These are phyloP conservation scores for Cetradonia linearis DNA, from an alignment of 495 filamentous ascomycete genomes.

Conservation along the genomic window DNA sequence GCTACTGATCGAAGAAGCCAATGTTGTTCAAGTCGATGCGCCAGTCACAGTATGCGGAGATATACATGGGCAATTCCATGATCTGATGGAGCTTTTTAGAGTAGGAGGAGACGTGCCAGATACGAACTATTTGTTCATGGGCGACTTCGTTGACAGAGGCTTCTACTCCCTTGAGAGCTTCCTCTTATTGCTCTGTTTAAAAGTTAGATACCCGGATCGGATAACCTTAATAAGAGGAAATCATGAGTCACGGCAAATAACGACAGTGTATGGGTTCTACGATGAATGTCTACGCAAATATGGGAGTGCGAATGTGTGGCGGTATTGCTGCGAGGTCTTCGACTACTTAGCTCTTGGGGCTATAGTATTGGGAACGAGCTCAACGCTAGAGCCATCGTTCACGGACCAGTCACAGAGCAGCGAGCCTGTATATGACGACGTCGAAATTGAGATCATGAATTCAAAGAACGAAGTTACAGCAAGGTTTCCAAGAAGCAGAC, in stretches of 20 bases:
- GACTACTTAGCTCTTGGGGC: slow-evolving; percentile 95
- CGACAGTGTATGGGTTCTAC: slow-evolving; percentile 97
- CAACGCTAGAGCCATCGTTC: slow-evolving; percentile 48
- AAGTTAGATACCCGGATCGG: slow-evolving; percentile 94
- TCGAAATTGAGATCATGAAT: slow-evolving; percentile 88
- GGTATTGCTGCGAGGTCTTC: slow-evolving; percentile 97
- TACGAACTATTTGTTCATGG: slow-evolving; percentile 98
- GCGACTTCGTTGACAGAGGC: slow-evolving; percentile 95
- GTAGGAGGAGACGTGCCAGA: slow-evolving; percentile 93
- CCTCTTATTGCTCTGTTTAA: slow-evolving; percentile 85
- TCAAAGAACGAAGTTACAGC: slow-evolving; percentile 66
- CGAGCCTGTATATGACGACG: slow-evolving; percentile 51
- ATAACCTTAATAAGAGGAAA: slow-evolving; percentile 96
- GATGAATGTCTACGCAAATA: slow-evolving; percentile 98
- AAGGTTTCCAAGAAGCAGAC: slow-evolving; percentile 49
- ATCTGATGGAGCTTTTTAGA: slow-evolving; percentile 95
- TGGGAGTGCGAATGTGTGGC: slow-evolving; percentile 93
- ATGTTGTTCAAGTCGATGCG: slow-evolving; percentile 91
- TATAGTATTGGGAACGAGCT: slow-evolving; percentile 81
- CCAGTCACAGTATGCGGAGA: slow-evolving; percentile 99
- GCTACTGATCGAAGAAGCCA: slow-evolving; percentile 93
- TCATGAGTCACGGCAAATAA: slow-evolving; percentile 96
- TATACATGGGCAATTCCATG: slow-evolving; percentile 97
- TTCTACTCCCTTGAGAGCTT: slow-evolving; percentile 98
- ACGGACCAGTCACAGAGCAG: slow-evolving; percentile 39